Conservation (phyloP, 2,329 filamentous ascomycete species). For the Beauveria brongniartii region DNA sequence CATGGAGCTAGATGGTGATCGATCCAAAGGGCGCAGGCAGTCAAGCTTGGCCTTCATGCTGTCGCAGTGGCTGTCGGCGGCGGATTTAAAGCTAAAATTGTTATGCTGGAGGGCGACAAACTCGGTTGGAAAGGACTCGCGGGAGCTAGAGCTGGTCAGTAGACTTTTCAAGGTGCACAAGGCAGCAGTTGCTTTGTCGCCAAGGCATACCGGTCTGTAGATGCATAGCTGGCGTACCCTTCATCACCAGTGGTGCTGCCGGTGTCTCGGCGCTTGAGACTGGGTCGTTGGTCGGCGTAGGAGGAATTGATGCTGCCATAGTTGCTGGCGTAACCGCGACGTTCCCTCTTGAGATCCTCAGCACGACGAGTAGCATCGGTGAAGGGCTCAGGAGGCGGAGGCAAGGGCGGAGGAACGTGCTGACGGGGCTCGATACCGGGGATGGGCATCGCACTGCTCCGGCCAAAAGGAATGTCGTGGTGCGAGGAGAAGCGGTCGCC, state of each 20-base stretch:
- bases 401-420: conserved; percentile 35
- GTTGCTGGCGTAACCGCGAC: conserved; percentile 23
- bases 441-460: conserved; percentile 34
- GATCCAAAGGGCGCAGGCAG: conserved; percentile 36
- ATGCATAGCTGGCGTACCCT: conserved; percentile 36
- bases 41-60: conserved; percentile 50
- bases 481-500: conserved; percentile 22
- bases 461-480: conserved; percentile 25
- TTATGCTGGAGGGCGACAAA: conserved; percentile 41
- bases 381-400: conserved; percentile 35
- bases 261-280: conserved; percentile 25
- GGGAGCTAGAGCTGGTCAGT: conserved; percentile 24
- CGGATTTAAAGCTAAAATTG: conserved; percentile 39
- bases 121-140: conserved; percentile 32
- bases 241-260: conserved; percentile 27
- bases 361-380: conserved; percentile 24
- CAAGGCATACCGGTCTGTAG: conserved; percentile 27
- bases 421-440: conserved; percentile 27
- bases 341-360: conserved; percentile 23
- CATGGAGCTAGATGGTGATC: conserved; percentile 36
- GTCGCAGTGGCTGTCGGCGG: conserved; percentile 40
- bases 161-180: conserved; percentile 13
- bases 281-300: conserved; percentile 26
- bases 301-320: conserved; percentile 34
- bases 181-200: conserved; percentile 2